phyloP scores from a whole-genome alignment of 257 asterid species.

The Penstemon davidsonii region DNA sequence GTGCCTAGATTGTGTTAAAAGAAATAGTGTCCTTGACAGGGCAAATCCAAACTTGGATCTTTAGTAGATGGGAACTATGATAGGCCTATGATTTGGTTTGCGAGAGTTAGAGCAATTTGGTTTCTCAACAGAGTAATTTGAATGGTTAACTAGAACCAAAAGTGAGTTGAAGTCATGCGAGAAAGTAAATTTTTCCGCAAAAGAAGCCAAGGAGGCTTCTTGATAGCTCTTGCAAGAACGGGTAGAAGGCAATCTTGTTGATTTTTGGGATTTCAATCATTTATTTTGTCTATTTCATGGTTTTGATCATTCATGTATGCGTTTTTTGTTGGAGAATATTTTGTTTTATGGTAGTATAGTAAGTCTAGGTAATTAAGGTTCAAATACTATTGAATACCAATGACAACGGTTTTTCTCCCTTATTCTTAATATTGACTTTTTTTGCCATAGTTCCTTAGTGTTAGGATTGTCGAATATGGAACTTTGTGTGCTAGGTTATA shows the following conservation, averaged over 20 bases:
- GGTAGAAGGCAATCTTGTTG: neutral
- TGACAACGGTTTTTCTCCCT: no score
- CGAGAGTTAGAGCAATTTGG: conserved; percentile 5
- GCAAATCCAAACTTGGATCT: conserved; percentile 12
- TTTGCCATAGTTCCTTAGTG: neutral
- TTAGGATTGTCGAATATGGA: neutral
- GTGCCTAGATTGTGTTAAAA: neutral
- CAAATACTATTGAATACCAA: no score
- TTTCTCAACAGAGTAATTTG: neutral
- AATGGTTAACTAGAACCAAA: conserved; percentile 3
- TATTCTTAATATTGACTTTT: no score
- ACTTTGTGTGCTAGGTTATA: neutral
- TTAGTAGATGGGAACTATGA: neutral
- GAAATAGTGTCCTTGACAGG: neutral
- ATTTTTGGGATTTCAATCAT: neutral
- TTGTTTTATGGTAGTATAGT: no score
- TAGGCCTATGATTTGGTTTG: neutral
- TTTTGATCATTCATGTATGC: neutral
- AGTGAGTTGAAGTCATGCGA: neutral
- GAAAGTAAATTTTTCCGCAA: neutral
- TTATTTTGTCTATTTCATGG: neutral
- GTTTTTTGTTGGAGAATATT: neutral
- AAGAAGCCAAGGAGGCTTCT: neutral
- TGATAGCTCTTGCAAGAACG: neutral
- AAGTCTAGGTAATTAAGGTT: no score